Conservation (phyloP, 305 asterid genomes). For the Plantago coronopus region DNA sequence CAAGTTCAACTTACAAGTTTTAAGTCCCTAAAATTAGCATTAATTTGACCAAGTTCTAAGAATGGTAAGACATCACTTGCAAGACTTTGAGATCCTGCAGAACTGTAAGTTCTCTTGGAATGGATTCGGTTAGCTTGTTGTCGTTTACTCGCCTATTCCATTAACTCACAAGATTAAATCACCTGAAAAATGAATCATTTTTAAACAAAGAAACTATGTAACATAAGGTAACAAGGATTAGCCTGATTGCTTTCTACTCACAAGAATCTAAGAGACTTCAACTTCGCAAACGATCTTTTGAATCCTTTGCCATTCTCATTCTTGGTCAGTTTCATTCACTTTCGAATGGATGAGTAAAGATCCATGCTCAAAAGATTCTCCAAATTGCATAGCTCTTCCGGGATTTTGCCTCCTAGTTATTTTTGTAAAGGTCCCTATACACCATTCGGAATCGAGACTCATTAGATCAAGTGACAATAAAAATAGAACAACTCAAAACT, state of each 20-base stretch:
- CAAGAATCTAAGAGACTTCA: slow-evolving; percentile 69
- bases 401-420: slow-evolving; percentile 59
- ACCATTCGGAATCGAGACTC: slow-evolving; percentile 9
- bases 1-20: too few species aligned
- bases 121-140: slow-evolving; percentile 73
- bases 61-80: slow-evolving; percentile 36
- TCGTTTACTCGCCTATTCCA: slow-evolving; percentile 60
- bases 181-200: not conserved
- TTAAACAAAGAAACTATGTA: not conserved
- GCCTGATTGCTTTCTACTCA: slow-evolving; percentile 29
- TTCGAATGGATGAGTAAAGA: too few species aligned
- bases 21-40: too few species aligned
- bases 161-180: not conserved
- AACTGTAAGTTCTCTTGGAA: slow-evolving; percentile 78
- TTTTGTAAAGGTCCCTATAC: slow-evolving; percentile 70
- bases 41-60: too few species aligned
- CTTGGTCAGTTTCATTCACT: too few species aligned
- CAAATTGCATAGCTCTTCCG: slow-evolving; percentile 63
- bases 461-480: not conserved
- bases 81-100: slow-evolving; percentile 64
- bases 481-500: slow-evolving; percentile 7
- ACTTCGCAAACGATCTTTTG: slow-evolving; percentile 49
- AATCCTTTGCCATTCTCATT: too few species aligned
- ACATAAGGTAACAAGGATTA: not conserved
- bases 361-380: slow-evolving; percentile 68